Conservation (phyloP, 1,139 yeast genomes). For the Blastobotrys buckinghamii region DNA sequence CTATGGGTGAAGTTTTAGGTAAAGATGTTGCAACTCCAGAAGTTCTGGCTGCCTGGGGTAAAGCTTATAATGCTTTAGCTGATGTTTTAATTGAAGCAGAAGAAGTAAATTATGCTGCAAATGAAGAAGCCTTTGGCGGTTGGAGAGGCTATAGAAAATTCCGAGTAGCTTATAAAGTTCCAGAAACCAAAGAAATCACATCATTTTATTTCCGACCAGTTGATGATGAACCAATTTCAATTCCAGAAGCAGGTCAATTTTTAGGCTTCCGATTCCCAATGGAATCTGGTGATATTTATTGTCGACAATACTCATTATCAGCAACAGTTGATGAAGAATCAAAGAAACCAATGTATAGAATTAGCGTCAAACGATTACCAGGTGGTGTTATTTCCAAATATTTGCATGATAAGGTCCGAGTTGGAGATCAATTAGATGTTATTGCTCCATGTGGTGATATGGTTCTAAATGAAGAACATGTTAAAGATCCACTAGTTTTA, state of each 20-base stretch:
- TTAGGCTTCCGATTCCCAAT: slow-evolving; percentile 45
- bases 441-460: slow-evolving; percentile 61
- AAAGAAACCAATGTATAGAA: slow-evolving; percentile 37
- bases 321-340: slow-evolving; percentile 28
- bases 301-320: slow-evolving; percentile 51
- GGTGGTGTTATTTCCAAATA: slow-evolving; percentile 51
- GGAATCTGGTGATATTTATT: slow-evolving; percentile 30
- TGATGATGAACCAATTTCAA: slow-evolving; percentile 37
- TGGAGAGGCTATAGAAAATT: slow-evolving; percentile 58
- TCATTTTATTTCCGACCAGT: slow-evolving; percentile 48
- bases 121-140: slow-evolving; percentile 32
- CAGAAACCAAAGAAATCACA: slow-evolving; percentile 45
- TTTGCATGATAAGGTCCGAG: slow-evolving; percentile 45
- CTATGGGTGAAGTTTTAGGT: slow-evolving; percentile 54
- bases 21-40: slow-evolving; percentile 49
- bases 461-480: slow-evolving; percentile 33
- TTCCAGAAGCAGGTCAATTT: slow-evolving; percentile 55
- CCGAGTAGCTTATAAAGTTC: slow-evolving; percentile 38
- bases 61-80: slow-evolving; percentile 61
- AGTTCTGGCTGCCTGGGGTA: slow-evolving; percentile 59
- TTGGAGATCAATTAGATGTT: slow-evolving; percentile 46
- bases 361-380: slow-evolving; percentile 46
- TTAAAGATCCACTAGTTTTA: slow-evolving; percentile 38
- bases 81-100: slow-evolving; percentile 55
- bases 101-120: slow-evolving; percentile 39